phyloP scores from a whole-genome alignment of 2,329 filamentous ascomycete species.

The Trichophyton verrucosum region DNA sequence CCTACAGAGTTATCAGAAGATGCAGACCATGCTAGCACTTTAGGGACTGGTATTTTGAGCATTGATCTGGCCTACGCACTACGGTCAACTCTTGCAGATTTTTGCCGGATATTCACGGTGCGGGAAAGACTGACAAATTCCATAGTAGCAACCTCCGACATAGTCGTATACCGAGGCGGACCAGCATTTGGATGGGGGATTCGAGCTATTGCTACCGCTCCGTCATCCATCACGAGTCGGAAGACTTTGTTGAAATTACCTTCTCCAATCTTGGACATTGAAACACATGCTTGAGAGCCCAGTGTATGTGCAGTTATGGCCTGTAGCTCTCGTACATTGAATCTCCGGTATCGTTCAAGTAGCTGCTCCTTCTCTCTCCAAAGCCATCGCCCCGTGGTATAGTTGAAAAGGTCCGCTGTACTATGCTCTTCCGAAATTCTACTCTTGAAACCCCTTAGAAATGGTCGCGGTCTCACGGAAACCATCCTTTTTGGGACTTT shows the following conservation, averaged over 20 bases:
- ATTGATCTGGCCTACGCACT: conserved; percentile 7
- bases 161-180: conserved; percentile 8
- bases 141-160: conserved; percentile 13
- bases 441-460: background rate
- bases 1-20: conserved; percentile 11
- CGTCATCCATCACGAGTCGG: conserved; percentile 17
- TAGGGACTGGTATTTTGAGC: conserved; percentile 5
- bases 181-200: conserved; percentile 11
- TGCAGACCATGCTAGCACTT: background rate
- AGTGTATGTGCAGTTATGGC: conserved; percentile 19
- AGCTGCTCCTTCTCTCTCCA: conserved; percentile 23
- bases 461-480: background rate
- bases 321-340: conserved; percentile 24
- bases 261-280: conserved; percentile 28
- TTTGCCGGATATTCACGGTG: background rate
- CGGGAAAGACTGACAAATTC: conserved; percentile 12
- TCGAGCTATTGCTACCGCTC: conserved; percentile 16
- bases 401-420: conserved; percentile 17
- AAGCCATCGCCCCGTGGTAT: conserved; percentile 22
- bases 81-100: background rate
- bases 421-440: background rate
- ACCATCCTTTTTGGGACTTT: background rate
- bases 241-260: conserved; percentile 29
- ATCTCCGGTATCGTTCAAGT: conserved; percentile 19
- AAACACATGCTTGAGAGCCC: conserved; percentile 20